A percentile compares a stretch with the other conserved stretches of the same genome.
Conservation (phyloP, 2,329 filamentous ascomycete species). For the Penicillium aurantiogriseum region DNA sequence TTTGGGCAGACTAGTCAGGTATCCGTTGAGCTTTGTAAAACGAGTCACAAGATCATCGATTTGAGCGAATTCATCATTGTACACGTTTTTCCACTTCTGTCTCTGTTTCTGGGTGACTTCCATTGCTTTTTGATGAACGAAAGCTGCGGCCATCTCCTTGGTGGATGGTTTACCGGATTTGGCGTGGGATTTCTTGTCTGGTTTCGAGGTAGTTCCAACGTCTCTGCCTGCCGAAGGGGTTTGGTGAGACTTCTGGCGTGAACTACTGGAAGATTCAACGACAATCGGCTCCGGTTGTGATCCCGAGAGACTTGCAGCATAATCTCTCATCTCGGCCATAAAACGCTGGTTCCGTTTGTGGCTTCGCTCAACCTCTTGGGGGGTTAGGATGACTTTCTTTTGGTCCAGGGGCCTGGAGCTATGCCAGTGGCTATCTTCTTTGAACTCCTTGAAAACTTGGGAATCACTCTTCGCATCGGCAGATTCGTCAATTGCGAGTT, state of each 20-base stretch:
- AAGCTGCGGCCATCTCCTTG: constrained; percentile 4
- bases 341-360: constrained; percentile 57
- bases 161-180: not conserved
- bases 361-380: constrained; percentile 21
- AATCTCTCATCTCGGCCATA: constrained; percentile 66
- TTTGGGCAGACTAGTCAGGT: constrained; percentile 45
- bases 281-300: constrained; percentile 8
- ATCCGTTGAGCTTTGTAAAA: constrained; percentile 52
- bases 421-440: constrained; percentile 36
- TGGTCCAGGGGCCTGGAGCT: constrained; percentile 31
- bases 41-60: constrained; percentile 28
- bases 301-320: constrained; percentile 66
- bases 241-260: not conserved
- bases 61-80: constrained; percentile 2
- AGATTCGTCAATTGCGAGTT: constrained; percentile 17
- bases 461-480: constrained; percentile 3
- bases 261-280: not conserved
- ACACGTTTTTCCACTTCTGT: constrained; percentile 7
- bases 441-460: constrained; percentile 24
- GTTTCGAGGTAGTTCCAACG: not conserved
- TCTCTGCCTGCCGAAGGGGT: not conserved
- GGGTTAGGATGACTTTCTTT: constrained; percentile 18
- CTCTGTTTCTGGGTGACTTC: constrained; percentile 7
- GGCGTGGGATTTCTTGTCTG: not conserved
- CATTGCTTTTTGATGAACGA: constrained; percentile 3